phyloP scores from a whole-genome alignment of 371 early-diverging fungal genomes.

The Capillidium heterosporum region DNA sequence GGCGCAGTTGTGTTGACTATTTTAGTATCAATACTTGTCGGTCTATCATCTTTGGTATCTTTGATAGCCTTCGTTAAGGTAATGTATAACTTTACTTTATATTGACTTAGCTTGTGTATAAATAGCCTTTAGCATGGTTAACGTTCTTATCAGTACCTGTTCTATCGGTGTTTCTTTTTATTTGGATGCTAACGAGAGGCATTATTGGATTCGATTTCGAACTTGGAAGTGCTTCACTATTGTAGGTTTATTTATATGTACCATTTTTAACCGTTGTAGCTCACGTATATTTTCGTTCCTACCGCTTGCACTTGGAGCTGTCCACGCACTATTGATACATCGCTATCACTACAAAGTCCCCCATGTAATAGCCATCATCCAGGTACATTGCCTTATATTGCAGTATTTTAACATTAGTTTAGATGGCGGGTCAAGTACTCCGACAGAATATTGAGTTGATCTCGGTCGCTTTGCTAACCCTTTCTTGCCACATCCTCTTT shows the following conservation, averaged over 20 bases:
- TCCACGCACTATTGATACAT: slow-evolving; percentile 1
- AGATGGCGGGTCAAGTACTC: not conserved
- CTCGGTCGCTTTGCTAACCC: not conserved
- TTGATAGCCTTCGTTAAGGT: not conserved
- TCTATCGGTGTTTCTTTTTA: not conserved
- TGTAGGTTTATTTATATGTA: too few relatives aligned
- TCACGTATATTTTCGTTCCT: not conserved
- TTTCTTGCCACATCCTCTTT: not conserved
- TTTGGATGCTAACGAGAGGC: slow-evolving; percentile 1
- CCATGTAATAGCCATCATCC: not conserved
- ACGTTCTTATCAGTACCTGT: not conserved
- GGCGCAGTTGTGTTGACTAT: not conserved
- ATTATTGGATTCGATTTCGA: slow-evolving; percentile 1
- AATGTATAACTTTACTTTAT: not conserved
- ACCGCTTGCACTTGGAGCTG: not conserved
- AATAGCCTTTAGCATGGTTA: not conserved
- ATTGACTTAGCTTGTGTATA: not conserved
- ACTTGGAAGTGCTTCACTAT: not conserved
- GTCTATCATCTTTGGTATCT: not conserved
- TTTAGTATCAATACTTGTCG: not conserved
- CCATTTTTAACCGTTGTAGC: not conserved
- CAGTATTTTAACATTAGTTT: not conserved
- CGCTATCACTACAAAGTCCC: not conserved
- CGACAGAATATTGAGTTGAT: not conserved
- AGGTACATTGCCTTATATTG: not conserved